These are phyloP conservation scores for Coelastrella sp. DNA, from an alignment of 139 green algal species.

Conservation along the genomic window DNA sequence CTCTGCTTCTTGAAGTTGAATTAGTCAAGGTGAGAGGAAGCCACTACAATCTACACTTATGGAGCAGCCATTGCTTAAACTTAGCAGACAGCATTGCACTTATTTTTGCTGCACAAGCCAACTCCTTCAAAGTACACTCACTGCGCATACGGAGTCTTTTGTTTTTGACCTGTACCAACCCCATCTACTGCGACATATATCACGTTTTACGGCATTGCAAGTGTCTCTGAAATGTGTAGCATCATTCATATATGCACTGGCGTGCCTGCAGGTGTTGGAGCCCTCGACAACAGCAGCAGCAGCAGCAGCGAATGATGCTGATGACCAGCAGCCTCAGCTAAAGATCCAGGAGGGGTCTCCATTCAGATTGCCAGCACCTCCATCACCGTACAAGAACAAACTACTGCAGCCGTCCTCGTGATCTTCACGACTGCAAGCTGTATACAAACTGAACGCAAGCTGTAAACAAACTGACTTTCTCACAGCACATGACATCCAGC, in stretches of 20 bases:
- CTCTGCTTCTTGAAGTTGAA: constrained; percentile 73
- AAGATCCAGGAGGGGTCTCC: neutral
- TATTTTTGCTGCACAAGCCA: neutral
- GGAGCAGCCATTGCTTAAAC: neutral
- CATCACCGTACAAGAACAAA: constrained; percentile 37
- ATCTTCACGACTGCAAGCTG: neutral
- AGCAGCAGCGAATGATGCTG: neutral
- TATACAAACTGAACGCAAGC: too few species aligned
- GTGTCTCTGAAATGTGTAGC: neutral
- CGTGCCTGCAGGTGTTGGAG: neutral
- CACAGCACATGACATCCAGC: too few species aligned
- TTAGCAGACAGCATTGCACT: neutral
- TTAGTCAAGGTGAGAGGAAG: constrained; percentile 44
- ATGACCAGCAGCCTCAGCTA: neutral
- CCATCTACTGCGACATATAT: neutral
- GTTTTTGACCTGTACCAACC: too few species aligned
- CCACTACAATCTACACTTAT: too few species aligned
- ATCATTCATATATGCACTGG: neutral
- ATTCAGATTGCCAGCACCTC: constrained; percentile 49
- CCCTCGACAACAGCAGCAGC: neutral
- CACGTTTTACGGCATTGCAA: neutral
- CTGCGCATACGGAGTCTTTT: too few species aligned
- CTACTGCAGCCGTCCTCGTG: too few species aligned
- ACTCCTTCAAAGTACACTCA: too few species aligned
- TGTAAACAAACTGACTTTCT: too few species aligned